phyloP scores from a whole-genome alignment of 768 basidiomycete species.

The Galerina marginata region DNA sequence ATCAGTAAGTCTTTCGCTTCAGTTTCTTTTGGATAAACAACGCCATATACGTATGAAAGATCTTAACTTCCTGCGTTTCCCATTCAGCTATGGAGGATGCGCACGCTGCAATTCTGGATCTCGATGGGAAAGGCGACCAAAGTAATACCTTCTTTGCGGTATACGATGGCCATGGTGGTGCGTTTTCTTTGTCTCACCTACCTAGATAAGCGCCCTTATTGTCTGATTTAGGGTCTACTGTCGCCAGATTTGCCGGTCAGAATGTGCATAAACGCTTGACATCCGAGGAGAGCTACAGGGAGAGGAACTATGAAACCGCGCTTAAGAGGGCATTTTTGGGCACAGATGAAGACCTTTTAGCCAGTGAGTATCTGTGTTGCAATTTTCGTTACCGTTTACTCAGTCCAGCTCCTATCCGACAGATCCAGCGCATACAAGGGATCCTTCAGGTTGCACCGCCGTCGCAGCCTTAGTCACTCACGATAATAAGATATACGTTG shows the following conservation, averaged over 20 bases:
- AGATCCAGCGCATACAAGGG: slow-evolving; percentile 88
- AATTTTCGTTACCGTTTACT: slow-evolving; percentile 17
- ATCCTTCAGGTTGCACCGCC: slow-evolving; percentile 96
- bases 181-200: slow-evolving; percentile 26
- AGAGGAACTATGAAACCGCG: slow-evolving; percentile 73
- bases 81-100: slow-evolving; percentile 95
- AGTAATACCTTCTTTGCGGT: slow-evolving; percentile 91
- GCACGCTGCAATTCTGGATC: slow-evolving; percentile 74
- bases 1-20: slow-evolving; percentile 72
- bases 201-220: slow-evolving; percentile 7
- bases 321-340: slow-evolving; percentile 90
- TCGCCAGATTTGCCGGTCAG: slow-evolving; percentile 87
- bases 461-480: slow-evolving; percentile 84
- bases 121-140: slow-evolving; percentile 44
- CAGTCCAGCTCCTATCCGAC: slow-evolving; percentile 12
- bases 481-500: slow-evolving; percentile 80
- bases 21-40: neutral
- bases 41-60: neutral
- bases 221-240: slow-evolving; percentile 65
- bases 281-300: slow-evolving; percentile 72
- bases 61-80: slow-evolving; percentile 15
- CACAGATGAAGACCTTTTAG: slow-evolving; percentile 92
- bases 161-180: slow-evolving; percentile 98
- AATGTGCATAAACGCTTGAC: slow-evolving; percentile 81
- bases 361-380: slow-evolving; percentile 54